Evolutionary conservation across 1,139 yeast species (phyloP).

Genomic region (Candida gigantensis): DNA sequence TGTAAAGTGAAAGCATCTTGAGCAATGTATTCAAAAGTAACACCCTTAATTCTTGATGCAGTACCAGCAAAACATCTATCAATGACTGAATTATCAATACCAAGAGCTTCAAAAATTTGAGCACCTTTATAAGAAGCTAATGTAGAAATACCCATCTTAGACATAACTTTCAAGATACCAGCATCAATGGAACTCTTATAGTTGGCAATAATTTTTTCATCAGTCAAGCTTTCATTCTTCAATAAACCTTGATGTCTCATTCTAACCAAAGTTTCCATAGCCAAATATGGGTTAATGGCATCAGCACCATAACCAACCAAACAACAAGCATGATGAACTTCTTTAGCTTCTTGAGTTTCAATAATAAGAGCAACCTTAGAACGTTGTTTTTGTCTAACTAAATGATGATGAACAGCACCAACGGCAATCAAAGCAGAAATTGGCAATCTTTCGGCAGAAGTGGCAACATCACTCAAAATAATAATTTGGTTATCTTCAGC

Average conservation of each 20-base stretch:
- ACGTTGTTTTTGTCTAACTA: constrained; percentile 94
- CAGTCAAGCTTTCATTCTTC: constrained; percentile 55
- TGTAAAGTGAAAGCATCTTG: constrained; percentile 95
- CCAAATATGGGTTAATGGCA: constrained; percentile 91
- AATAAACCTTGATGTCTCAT: constrained; percentile 82
- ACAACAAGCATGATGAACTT: constrained; percentile 94
- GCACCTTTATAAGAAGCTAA: constrained; percentile 98
- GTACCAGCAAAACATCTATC: constrained; percentile 97
- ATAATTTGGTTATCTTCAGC: constrained; percentile 73
- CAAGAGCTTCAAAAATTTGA: constrained; percentile 95
- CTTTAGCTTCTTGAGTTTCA: constrained; percentile 97
- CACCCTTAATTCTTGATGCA: constrained; percentile 94
- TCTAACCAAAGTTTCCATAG: constrained; percentile 83
- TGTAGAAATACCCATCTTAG: constrained; percentile 98
- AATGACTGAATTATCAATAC: constrained; percentile 92
- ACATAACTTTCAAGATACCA: constrained; percentile 95
- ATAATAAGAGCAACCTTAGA: constrained; percentile 89
- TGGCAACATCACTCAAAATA: constrained; percentile 70
- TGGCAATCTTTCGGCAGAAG: constrained; percentile 66
- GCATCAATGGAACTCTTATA: constrained; percentile 83
- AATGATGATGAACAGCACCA: constrained; percentile 96
- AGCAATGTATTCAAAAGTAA: constrained; percentile 92
- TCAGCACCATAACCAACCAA: constrained; percentile 97
- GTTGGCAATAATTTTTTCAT: constrained; percentile 65
- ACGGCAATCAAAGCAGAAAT: constrained; percentile 91